Conservation (phyloP, 805 yeast genomes). For the Clavispora phyllophila region DNA sequence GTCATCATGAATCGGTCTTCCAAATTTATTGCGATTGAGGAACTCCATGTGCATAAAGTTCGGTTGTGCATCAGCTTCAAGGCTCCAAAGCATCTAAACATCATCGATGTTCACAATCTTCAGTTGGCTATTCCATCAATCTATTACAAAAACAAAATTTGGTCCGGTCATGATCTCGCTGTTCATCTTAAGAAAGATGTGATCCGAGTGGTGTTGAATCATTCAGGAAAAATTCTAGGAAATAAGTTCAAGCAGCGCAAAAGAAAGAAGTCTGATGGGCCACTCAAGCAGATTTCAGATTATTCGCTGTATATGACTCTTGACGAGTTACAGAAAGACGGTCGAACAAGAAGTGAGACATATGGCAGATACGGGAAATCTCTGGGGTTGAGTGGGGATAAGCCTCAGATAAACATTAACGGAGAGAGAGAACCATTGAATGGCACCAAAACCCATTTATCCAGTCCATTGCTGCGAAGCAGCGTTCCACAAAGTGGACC, state of each 20-base stretch:
- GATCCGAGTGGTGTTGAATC: conserved; percentile 52
- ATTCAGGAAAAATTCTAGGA: conserved; percentile 74
- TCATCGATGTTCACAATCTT: conserved; percentile 76
- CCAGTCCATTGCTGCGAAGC: neutral
- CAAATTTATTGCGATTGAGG: conserved; percentile 36
- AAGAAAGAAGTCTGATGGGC: conserved; percentile 20
- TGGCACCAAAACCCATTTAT: neutral
- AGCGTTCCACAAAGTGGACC: neutral
- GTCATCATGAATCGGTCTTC: conserved; percentile 41
- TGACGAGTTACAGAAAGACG: conserved; percentile 33
- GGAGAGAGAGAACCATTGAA: neutral
- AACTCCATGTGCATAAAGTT: conserved; percentile 29
- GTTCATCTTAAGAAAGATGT: conserved; percentile 57
- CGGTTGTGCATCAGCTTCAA: conserved; percentile 64
- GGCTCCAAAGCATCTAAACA: conserved; percentile 63
- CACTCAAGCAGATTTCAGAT: conserved; percentile 37
- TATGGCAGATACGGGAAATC: neutral
- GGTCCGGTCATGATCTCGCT: conserved; percentile 69
- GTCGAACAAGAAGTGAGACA: conserved; percentile 3
- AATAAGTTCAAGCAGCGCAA: conserved; percentile 56
- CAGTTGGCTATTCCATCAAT: conserved; percentile 54
- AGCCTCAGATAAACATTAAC: neutral
- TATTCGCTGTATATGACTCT: conserved; percentile 34
- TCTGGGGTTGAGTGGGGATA: neutral
- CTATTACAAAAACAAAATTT: conserved; percentile 52